Conservation (phyloP, 805 yeast genomes). For the Candida arabinofermentans region DNA sequence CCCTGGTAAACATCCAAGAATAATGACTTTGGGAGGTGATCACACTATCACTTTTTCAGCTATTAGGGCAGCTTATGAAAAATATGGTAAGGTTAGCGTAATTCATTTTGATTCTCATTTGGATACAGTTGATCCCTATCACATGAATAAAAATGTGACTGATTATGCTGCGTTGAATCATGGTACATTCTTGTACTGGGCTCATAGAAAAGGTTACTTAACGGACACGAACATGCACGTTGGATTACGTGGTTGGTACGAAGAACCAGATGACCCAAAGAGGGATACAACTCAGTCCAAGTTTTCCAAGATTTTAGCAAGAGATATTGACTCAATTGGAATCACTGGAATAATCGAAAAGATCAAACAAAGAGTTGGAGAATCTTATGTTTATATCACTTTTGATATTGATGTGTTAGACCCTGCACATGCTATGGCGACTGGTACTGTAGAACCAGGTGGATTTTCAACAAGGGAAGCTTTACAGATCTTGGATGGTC, state of each 20-base stretch:
- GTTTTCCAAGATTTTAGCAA: conserved; percentile 36
- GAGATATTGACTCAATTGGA: conserved; percentile 42
- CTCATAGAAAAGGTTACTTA: conserved; percentile 57
- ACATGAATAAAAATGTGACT: conserved; percentile 55
- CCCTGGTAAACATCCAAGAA: conserved; percentile 30
- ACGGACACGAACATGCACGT: conserved; percentile 46
- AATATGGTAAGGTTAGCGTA: conserved; percentile 45
- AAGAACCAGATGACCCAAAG: conserved; percentile 30
- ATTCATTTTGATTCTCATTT: conserved; percentile 65
- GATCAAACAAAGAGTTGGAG: conserved; percentile 33
- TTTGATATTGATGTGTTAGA: conserved; percentile 61
- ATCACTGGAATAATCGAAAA: conserved; percentile 31
- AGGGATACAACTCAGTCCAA: conserved; percentile 35
- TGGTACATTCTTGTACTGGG: conserved; percentile 65
- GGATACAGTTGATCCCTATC: conserved; percentile 65
- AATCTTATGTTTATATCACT: conserved; percentile 39
- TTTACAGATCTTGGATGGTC: conserved; percentile 48
- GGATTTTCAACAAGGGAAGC: conserved; percentile 66
- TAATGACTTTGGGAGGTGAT: conserved; percentile 59
- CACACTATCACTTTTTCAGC: conserved; percentile 54
- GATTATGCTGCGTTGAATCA: conserved; percentile 52
- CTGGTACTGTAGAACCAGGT: conserved; percentile 77
- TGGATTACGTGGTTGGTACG: conserved; percentile 60
- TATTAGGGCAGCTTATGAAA: conserved; percentile 47
- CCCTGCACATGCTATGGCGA: conserved; percentile 69